These are phyloP conservation scores for Pascua guehoae DNA, from an alignment of 1,284 basidiomycete genomes.

Conservation along the genomic window DNA sequence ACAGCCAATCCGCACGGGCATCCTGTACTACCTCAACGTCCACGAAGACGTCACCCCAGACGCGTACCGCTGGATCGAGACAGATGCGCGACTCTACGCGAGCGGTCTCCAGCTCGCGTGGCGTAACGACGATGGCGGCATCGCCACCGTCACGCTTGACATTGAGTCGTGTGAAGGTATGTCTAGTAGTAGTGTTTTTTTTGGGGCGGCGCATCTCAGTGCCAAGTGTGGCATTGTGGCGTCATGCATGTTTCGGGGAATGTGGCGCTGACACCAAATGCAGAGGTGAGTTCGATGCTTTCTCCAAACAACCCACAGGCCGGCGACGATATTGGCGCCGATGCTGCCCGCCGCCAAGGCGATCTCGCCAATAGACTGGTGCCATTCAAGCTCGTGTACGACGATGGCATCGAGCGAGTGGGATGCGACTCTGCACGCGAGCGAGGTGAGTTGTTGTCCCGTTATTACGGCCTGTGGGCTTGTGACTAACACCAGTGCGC, in stretches of 20 bases:
- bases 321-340: constrained; percentile 74
- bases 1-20: constrained; percentile 75
- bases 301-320: constrained; percentile 72
- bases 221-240: neutral
- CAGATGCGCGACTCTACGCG: constrained; percentile 74
- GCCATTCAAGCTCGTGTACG: constrained; percentile 81
- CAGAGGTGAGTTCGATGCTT: constrained; percentile 71
- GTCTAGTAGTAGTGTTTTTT: constrained; percentile 4
- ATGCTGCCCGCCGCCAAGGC: constrained; percentile 65
- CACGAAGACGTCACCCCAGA: constrained; percentile 58
- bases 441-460: constrained; percentile 47
- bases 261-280: constrained; percentile 27
- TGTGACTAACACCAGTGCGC: constrained; percentile 53
- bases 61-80: constrained; percentile 76
- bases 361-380: constrained; percentile 66
- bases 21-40: constrained; percentile 84
- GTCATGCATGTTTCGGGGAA: neutral
- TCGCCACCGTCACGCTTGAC: constrained; percentile 76
- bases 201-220: too few relatives aligned
- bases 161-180: constrained; percentile 64
- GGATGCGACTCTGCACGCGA: constrained; percentile 77
- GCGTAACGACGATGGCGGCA: constrained; percentile 70
- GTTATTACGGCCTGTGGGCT: neutral
- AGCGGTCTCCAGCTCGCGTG: constrained; percentile 75
- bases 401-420: constrained; percentile 77